Conservation (phyloP, 2,329 filamentous ascomycete genomes). For the Sporothrix pseudoabietina region DNA sequence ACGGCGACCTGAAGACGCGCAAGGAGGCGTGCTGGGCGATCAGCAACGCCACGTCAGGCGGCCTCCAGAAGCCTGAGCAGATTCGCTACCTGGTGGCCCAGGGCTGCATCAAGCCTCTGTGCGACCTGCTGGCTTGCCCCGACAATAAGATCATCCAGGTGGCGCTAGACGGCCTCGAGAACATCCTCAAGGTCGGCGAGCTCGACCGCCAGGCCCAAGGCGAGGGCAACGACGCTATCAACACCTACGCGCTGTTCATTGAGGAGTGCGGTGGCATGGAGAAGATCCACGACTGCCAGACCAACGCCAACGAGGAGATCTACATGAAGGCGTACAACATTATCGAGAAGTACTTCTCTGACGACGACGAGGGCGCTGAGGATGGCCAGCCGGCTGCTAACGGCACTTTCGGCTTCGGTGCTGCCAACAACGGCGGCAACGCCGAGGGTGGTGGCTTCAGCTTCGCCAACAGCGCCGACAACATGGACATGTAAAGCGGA, state of each 20-base stretch:
- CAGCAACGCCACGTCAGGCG: slow-evolving; percentile 95
- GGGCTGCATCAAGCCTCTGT: slow-evolving; percentile 96
- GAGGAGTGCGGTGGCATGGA: slow-evolving; percentile 99
- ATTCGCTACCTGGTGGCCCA: slow-evolving; percentile 92
- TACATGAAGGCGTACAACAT: slow-evolving; percentile 99
- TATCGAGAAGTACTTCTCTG: slow-evolving; percentile 99
- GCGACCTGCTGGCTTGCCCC: slow-evolving; percentile 90
- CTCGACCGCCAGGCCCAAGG: slow-evolving; percentile 92
- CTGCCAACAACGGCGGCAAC: slow-evolving; percentile 58
- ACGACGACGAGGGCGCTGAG: slow-evolving; percentile 92
- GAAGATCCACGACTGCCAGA: slow-evolving; percentile 99
- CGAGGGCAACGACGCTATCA: slow-evolving; percentile 76
- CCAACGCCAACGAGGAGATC: slow-evolving; percentile 99
- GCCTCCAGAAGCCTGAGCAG: slow-evolving; percentile 97
- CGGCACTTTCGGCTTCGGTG: slow-evolving; percentile 75
- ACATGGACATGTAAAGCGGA: slow-evolving; percentile 63
- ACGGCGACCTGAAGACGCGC: slow-evolving; percentile 97
- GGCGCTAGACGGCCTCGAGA: slow-evolving; percentile 94
- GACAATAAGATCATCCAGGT: slow-evolving; percentile 99
- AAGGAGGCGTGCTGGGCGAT: slow-evolving; percentile 99
- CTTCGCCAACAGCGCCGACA: slow-evolving; percentile 74
- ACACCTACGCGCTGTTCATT: slow-evolving; percentile 96
- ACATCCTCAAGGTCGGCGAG: slow-evolving; percentile 98
- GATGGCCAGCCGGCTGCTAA: slow-evolving; percentile 71
- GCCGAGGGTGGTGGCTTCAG: slow-evolving; percentile 78